Percentiles rank a stretch among this genome's conserved stretches.
Evolutionary conservation across 345 rosid species (phyloP).

Genomic region (Pelargonium nanum): DNA sequence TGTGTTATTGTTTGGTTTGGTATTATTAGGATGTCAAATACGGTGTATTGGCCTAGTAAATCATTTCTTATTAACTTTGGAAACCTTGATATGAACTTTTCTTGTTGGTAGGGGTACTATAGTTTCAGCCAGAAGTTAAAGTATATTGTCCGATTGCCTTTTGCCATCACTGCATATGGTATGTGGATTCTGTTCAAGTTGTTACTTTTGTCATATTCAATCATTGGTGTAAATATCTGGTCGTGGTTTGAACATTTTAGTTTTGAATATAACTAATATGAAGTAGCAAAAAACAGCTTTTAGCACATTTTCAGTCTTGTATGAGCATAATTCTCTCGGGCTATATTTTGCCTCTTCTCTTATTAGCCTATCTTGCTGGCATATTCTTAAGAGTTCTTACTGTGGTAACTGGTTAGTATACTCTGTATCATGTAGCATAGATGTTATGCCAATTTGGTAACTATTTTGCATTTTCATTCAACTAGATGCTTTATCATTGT

Average conservation of each 20-base stretch:
- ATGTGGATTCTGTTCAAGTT: constrained; percentile 1
- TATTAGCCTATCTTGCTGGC: no score
- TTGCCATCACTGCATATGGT: constrained; percentile 86
- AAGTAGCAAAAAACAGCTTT: no score
- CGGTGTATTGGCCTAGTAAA: neutral
- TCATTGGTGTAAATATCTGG: neutral
- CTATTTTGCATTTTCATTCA: no score
- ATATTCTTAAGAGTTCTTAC: no score
- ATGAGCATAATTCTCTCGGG: no score
- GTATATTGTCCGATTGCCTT: constrained; percentile 83
- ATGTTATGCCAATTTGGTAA: no score
- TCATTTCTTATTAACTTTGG: neutral
- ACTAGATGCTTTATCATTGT: no score
- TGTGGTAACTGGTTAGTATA: no score
- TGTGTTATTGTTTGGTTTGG: neutral
- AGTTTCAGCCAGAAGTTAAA: constrained; percentile 96
- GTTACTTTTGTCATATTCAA: neutral
- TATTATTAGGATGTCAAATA: neutral
- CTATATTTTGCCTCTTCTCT: no score
- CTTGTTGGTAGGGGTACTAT: constrained; percentile 66
- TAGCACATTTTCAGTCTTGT: no score
- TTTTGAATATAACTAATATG: neutral
- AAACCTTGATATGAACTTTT: constrained; percentile 1
- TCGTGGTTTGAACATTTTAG: neutral
- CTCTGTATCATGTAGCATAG: no score